These are phyloP conservation scores for Clarireedia hainanense DNA, from an alignment of 2,329 filamentous ascomycete genomes.

Conservation along the genomic window DNA sequence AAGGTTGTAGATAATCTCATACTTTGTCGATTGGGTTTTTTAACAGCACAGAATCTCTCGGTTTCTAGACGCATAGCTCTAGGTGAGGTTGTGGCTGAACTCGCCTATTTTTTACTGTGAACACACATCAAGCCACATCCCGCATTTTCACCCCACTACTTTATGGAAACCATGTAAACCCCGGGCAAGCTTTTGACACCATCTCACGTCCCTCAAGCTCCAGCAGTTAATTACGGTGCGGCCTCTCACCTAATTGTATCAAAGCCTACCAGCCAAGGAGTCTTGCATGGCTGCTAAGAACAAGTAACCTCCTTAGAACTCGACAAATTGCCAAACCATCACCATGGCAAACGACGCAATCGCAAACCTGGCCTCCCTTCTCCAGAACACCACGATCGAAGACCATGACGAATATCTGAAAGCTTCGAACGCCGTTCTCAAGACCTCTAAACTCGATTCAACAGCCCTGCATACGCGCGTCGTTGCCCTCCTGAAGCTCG, in stretches of 20 bases:
- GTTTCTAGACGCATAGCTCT: too few relatives aligned
- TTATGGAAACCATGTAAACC: not conserved
- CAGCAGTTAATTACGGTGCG: not conserved
- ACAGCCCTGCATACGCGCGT: conserved; percentile 62
- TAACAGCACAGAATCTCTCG: too few relatives aligned
- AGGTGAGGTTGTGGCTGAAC: not conserved
- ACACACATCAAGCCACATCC: not conserved
- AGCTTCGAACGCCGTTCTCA: conserved; percentile 53
- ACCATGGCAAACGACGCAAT: conserved; percentile 28
- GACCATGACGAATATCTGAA: conserved; percentile 70
- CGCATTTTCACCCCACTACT: not conserved
- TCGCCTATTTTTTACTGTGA: not conserved
- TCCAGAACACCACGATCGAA: conserved; percentile 48
- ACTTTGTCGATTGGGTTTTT: too few relatives aligned
- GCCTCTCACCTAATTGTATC: not conserved
- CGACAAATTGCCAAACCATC: not conserved
- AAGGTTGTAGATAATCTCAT: too few relatives aligned
- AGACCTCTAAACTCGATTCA: conserved; percentile 47
- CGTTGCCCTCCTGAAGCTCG: conserved; percentile 71
- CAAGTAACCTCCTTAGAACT: not conserved
- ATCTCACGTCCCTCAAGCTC: conserved; percentile 1
- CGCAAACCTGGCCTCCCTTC: conserved; percentile 29
- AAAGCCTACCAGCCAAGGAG: not conserved
- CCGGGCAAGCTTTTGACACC: conserved; percentile 5
- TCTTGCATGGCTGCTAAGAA: not conserved